These are phyloP conservation scores for Skeletonema marinoi DNA, from an alignment of 108 stramenopile genomes.

Conservation along the genomic window DNA sequence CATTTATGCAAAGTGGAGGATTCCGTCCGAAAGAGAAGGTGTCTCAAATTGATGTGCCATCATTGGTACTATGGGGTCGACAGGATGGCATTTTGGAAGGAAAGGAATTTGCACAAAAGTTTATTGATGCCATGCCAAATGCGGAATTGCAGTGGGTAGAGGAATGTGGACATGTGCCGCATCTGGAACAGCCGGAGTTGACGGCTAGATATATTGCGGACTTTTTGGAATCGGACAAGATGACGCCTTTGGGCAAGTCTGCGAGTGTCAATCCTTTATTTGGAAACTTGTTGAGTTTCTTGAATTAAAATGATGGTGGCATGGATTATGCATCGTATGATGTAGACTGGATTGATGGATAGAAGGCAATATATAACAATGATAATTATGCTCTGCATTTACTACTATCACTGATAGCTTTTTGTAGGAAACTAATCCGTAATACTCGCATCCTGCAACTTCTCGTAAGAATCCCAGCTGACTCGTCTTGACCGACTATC, in stretches of 20 bases:
- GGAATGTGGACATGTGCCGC: conserved; percentile 94
- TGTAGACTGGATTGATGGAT: too few relatives aligned
- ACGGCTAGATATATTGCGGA: conserved; percentile 74
- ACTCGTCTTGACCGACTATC: too few relatives aligned
- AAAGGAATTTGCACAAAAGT: conserved; percentile 80
- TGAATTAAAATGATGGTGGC: neutral
- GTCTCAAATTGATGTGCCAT: conserved; percentile 55
- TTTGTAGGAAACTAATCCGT: too few relatives aligned
- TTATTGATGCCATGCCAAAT: conserved; percentile 76
- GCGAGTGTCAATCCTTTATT: neutral
- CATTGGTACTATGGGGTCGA: conserved; percentile 91
- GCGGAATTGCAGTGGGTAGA: conserved; percentile 85
- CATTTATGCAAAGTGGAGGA: conserved; percentile 86
- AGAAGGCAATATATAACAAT: neutral
- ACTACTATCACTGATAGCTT: too few relatives aligned
- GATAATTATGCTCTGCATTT: too few relatives aligned
- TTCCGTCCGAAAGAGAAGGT: conserved; percentile 84
- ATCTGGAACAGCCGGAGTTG: conserved; percentile 88
- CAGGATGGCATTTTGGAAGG: conserved; percentile 92
- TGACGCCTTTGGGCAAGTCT: neutral
- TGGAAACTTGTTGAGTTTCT: neutral
- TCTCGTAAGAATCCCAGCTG: too few relatives aligned
- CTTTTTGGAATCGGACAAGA: conserved; percentile 49
- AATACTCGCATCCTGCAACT: too few relatives aligned
- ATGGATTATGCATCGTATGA: too few relatives aligned